Percentiles rank a stretch among this genome's conserved stretches.
These are phyloP conservation scores for Rhamnella rubrinervis DNA, from an alignment of 331 rosid genomes.

Conservation along the genomic window DNA sequence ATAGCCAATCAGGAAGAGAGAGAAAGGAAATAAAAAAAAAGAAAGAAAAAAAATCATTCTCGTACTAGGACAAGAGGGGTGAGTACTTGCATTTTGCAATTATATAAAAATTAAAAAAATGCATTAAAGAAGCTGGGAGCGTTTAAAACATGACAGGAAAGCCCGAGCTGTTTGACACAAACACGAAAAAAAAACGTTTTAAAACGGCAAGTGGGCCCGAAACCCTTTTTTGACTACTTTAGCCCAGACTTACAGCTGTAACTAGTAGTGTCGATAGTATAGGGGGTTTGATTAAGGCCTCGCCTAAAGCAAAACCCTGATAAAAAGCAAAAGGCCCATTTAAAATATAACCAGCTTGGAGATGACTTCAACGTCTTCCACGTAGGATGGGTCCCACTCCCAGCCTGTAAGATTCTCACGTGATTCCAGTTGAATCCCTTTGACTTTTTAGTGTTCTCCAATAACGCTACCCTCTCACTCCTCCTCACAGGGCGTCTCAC, in stretches of 20 bases:
- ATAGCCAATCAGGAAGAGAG: neutral
- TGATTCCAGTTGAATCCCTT: constrained; percentile 57
- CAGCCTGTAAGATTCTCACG: constrained; percentile 99
- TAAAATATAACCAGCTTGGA: constrained; percentile 2
- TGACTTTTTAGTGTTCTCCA: constrained; percentile 43
- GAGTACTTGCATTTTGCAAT: neutral
- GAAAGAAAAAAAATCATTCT: constrained; percentile 21
- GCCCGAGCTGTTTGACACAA: constrained; percentile 66
- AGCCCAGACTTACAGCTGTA: constrained; percentile 50
- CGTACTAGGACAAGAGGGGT: constrained; percentile 25
- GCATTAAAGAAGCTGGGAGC: constrained; percentile 11
- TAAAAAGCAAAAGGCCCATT: neutral
- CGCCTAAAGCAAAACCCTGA: constrained; percentile 4
- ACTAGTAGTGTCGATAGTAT: constrained; percentile 8
- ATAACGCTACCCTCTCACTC: constrained; percentile 9
- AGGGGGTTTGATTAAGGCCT: neutral
- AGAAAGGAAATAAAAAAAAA: neutral
- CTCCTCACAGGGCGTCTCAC: constrained; percentile 1
- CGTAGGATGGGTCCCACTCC: constrained; percentile 69
- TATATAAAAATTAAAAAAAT: neutral
- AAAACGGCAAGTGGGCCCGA: constrained; percentile 41
- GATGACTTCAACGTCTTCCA: constrained; percentile 51
- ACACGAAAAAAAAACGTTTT: constrained; percentile 32
- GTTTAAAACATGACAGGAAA: constrained; percentile 84
- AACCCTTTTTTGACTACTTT: constrained; percentile 44